Percentiles rank a stretch among this genome's conserved stretches.
These are phyloP conservation scores for Magnolia sinica DNA, from an alignment of 164 flowering plant genomes.

Conservation along the genomic window DNA sequence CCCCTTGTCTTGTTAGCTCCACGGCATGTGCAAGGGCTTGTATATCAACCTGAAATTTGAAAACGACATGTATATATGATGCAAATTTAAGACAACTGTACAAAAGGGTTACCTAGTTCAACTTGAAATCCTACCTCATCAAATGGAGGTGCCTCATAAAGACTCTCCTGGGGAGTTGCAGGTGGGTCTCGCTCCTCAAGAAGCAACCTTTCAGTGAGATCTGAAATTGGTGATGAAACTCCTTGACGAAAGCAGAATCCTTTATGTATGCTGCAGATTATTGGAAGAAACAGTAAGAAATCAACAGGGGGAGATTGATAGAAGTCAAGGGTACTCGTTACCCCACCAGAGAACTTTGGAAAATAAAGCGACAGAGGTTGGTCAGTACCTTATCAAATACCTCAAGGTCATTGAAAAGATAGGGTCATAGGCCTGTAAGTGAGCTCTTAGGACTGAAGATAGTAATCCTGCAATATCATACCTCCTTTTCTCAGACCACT, in stretches of 20 bases:
- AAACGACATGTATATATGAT: not conserved
- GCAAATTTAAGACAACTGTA: not conserved
- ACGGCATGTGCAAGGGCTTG: conserved; percentile 99
- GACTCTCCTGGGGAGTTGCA: conserved; percentile 69
- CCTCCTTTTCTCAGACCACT: conserved; percentile 95
- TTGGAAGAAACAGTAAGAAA: not conserved
- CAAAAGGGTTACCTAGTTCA: not conserved
- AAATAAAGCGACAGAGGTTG: not conserved
- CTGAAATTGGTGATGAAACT: conserved; percentile 78
- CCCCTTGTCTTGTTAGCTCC: conserved; percentile 95
- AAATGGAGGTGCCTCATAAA: conserved; percentile 84
- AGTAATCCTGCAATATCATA: conserved; percentile 83
- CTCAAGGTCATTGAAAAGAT: conserved; percentile 88
- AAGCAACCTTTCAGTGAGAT: conserved; percentile 82
- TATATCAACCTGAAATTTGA: conserved; percentile 71
- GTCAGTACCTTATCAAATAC: conserved; percentile 84
- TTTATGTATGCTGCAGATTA: conserved; percentile 74
- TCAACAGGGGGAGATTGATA: conserved; percentile 4
- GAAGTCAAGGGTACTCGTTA: not conserved
- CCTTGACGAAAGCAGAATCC: conserved; percentile 87
- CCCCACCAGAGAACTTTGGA: not conserved
- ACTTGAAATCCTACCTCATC: conserved; percentile 66
- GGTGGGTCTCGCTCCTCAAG: conserved; percentile 90
- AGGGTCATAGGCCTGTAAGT: conserved; percentile 89
- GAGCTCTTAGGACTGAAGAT: conserved; percentile 79